Evolutionary conservation across 495 filamentous ascomycete species (phyloP).

Genomic region (Ramalina peruviana): DNA sequence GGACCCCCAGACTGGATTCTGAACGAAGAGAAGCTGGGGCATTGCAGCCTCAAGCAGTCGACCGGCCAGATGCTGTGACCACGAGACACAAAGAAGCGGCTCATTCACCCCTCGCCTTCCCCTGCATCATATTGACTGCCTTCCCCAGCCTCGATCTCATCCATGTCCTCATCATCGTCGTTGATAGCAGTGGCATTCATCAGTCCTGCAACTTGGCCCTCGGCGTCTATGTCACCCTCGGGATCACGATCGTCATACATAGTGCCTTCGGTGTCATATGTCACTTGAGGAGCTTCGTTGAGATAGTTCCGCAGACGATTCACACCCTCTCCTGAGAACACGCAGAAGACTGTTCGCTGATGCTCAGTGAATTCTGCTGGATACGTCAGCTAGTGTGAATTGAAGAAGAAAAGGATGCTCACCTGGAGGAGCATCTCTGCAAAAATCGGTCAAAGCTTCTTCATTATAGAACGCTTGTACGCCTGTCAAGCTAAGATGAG

Average conservation of each 20-base stretch:
- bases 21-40: too few species aligned
- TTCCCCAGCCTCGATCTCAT: constrained; percentile 21
- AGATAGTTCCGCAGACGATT: constrained; percentile 60
- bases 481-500: constrained; percentile 92
- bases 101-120: constrained; percentile 11
- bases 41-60: too few species aligned
- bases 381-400: constrained; percentile 16
- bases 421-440: constrained; percentile 71
- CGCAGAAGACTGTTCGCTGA: constrained; percentile 89
- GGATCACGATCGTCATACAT: constrained; percentile 45
- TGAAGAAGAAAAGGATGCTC: constrained; percentile 9
- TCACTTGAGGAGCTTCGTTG: constrained; percentile 32
- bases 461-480: constrained; percentile 68
- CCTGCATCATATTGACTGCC: constrained; percentile 18
- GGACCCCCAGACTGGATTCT: too few species aligned
- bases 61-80: too few species aligned
- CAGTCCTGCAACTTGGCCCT: constrained; percentile 37
- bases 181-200: constrained; percentile 39
- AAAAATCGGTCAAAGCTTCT: constrained; percentile 66
- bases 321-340: constrained; percentile 87
- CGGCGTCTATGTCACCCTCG: constrained; percentile 35
- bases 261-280: constrained; percentile 32
- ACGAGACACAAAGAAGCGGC: too few species aligned
- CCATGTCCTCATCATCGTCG: constrained; percentile 33
- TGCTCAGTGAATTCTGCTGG: constrained; percentile 82